phyloP scores from a whole-genome alignment of 2,329 filamentous ascomycete species.

The Coleophoma crateriformis region DNA sequence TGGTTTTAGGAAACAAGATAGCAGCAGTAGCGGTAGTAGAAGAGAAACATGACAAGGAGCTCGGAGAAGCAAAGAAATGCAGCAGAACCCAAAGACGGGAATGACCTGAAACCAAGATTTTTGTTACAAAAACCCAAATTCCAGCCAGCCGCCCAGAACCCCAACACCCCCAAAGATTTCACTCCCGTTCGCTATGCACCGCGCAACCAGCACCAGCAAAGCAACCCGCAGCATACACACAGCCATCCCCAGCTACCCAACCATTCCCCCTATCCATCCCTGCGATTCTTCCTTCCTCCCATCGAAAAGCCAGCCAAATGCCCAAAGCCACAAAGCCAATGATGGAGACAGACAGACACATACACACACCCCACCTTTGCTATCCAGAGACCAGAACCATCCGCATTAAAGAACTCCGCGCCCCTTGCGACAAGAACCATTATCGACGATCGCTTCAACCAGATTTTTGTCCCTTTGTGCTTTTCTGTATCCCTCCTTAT shows the following conservation, averaged over 20 bases:
- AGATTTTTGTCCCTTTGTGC: slow-evolving; percentile 7
- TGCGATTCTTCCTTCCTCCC: neutral
- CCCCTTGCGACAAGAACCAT: slow-evolving; percentile 19
- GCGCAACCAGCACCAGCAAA: neutral
- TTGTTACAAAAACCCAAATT: neutral
- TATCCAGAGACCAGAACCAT: slow-evolving; percentile 13
- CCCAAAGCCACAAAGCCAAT: neutral
- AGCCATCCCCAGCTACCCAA: neutral
- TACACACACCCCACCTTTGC: neutral
- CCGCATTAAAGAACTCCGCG: slow-evolving; percentile 30
- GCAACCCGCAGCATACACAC: neutral
- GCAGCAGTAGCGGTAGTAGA: neutral
- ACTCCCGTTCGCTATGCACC: slow-evolving; percentile 4
- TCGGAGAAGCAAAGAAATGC: neutral
- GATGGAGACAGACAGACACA: no score
- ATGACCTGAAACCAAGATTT: neutral
- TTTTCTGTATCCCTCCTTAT: slow-evolving; percentile 15
- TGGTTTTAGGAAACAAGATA: neutral
- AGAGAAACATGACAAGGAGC: neutral
- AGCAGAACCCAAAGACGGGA: neutral
- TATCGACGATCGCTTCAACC: neutral
- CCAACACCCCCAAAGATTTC: slow-evolving; percentile 1
- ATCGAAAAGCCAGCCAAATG: neutral
- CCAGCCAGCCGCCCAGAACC: neutral
- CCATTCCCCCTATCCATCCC: neutral